Evolutionary conservation across 2,329 filamentous ascomycete genomes (phyloP).

Genomic region (Aspergillus fischeri): DNA sequence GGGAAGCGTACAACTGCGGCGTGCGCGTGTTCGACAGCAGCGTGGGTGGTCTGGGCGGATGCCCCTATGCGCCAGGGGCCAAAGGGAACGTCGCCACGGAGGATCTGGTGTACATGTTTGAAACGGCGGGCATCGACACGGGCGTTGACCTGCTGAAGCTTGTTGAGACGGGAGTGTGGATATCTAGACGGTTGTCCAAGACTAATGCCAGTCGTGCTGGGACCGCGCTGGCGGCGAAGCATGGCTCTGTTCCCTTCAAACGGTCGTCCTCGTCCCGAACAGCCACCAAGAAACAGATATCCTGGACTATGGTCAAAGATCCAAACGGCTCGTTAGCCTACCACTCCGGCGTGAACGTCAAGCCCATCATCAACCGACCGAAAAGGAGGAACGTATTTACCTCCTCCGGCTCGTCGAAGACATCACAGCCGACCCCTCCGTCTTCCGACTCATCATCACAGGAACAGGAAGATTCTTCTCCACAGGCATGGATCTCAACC

Average conservation of each 20-base stretch:
- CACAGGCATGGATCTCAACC: constrained; percentile 39
- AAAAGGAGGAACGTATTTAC: constrained; percentile 41
- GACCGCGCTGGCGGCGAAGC: constrained; percentile 15
- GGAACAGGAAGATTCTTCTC: constrained; percentile 40
- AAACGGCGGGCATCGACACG: constrained; percentile 63
- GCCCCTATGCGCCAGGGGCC: constrained; percentile 78
- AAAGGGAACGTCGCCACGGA: constrained; percentile 85
- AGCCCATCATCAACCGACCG: constrained; percentile 32
- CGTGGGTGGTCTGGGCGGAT: constrained; percentile 76
- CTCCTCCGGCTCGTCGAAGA: constrained; percentile 1
- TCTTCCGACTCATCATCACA: constrained; percentile 36
- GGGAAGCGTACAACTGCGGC: constrained; percentile 71
- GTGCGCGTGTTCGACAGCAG: constrained; percentile 75
- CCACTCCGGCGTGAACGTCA: constrained; percentile 28
- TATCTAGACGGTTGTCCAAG: constrained; percentile 47
- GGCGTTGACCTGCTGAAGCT: constrained; percentile 63
- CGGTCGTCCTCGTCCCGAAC: neutral
- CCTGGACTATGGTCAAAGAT: constrained; percentile 17
- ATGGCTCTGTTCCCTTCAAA: neutral
- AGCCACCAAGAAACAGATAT: neutral
- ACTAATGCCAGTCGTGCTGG: constrained; percentile 22
- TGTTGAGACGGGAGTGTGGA: constrained; percentile 68
- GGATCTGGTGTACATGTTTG: constrained; percentile 69
- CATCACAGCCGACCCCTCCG: constrained; percentile 18
- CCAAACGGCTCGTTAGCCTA: constrained; percentile 25